Base-by-base conservation (phyloP, 2,329 filamentous ascomycete species). In the Helotiales sp. region DNA sequence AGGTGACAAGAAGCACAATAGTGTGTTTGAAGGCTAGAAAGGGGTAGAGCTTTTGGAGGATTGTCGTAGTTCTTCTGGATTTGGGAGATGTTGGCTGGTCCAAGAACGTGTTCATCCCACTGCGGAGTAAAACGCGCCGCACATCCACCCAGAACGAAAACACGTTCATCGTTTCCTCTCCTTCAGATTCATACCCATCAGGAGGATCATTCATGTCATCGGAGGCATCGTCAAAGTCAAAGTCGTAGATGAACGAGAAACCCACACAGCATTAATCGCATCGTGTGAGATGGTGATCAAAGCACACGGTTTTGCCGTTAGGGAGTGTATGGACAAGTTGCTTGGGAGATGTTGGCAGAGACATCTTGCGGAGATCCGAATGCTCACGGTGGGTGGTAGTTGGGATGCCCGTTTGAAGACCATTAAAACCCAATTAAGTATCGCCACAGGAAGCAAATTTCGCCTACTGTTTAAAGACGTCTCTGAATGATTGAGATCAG, bases 1-100 rank as follows among this genome's bases (percentile, higher is more conserved):
- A 68, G 61, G n/a, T 68, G 55, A 30, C 61, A 68, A 24, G 37
- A 58, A 37, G 47, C 11, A 45, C 65, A 68, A 20, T 68, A 50
- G 28, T 64, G 40, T 1, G 55, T 68, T 2, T 11, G n/a, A 15
- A 67, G 17, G n/a, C 32, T 54, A 20, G 65, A 67, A 37, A 67
- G 61, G 15, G 60, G 37, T 2, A 54, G n/a, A 11, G 60, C 37
- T 54, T 67, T 63, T 32, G 65, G 60, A 43, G 30, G 22, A 22
- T 54, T 62, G 2, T 37, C 11, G 10, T 40, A 7, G 13, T 62
- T 32, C n/a, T n/a, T 26, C 17, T 26, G 17, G 30, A 37, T 34
- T n/a, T 52, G 2, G 4, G 1, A 24, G 30, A n/a, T 22, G 10
- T 62, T 37, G 17, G 20, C 43, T 6, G 47, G 30, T 24, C 45